Percentiles rank a stretch among this genome's conserved stretches.
Evolutionary conservation across 192 early-diverging fungal species (phyloP).

Genomic region (Jimgerdemannia flammicorona): DNA sequence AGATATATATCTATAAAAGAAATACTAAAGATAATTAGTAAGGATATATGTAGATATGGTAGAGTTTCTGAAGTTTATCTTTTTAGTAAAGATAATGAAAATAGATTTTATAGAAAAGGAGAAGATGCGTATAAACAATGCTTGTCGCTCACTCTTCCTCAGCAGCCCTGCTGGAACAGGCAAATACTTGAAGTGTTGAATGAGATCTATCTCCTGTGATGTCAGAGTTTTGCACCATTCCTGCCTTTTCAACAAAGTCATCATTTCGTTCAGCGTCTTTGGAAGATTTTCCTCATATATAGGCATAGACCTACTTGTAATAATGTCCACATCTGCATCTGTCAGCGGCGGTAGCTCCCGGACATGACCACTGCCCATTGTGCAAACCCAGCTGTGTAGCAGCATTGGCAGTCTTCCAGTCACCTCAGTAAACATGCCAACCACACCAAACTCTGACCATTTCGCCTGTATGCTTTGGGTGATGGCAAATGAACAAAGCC

Average conservation of each 20-base stretch:
- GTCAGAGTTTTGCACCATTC: neutral
- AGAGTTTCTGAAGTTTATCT: too few species aligned
- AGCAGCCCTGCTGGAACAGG: neutral
- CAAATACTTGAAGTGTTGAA: neutral
- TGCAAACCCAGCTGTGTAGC: neutral
- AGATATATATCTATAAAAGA: too few species aligned
- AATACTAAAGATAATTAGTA: too few species aligned
- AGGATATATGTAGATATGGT: too few species aligned
- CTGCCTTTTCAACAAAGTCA: too few species aligned
- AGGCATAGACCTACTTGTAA: too few species aligned
- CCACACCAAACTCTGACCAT: neutral
- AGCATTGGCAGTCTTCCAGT: neutral
- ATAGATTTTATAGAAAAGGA: too few species aligned
- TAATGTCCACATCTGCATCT: neutral
- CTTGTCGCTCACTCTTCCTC: neutral
- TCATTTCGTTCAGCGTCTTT: too few species aligned
- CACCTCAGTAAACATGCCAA: neutral
- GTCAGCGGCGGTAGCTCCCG: neutral
- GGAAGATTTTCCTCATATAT: too few species aligned
- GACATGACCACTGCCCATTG: neutral
- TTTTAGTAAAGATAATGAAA: too few species aligned
- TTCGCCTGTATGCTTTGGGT: neutral
- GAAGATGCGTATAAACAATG: neutral
- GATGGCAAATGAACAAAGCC: neutral
- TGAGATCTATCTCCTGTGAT: neutral